Percentiles rank a stretch among this genome's conserved stretches.
These are phyloP conservation scores for Spirogloea muscicola DNA, from an alignment of 139 green algal genomes.

Conservation along the genomic window DNA sequence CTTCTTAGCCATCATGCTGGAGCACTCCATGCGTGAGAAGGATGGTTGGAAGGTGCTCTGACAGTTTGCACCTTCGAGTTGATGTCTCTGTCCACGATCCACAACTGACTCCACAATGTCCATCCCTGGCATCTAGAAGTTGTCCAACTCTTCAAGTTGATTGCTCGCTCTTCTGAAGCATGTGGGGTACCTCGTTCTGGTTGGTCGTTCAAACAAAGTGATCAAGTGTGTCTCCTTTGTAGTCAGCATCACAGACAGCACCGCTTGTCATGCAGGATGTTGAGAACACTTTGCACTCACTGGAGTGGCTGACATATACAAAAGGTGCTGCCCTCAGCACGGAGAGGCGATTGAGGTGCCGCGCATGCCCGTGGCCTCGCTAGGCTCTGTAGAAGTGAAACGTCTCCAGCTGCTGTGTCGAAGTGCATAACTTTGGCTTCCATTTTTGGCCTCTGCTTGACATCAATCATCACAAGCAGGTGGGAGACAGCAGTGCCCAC, in stretches of 20 bases:
- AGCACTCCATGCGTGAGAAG: constrained; percentile 19
- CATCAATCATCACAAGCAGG: constrained; percentile 8
- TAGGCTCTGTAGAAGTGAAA: not conserved
- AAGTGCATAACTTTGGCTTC: not conserved
- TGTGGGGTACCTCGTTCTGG: too few relatives aligned
- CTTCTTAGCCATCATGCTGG: constrained; percentile 25
- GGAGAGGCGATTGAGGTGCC: constrained; percentile 11
- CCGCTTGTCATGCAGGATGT: constrained; percentile 21
- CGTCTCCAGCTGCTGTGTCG: not conserved
- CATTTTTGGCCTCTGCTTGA: not conserved
- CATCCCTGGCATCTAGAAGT: too few relatives aligned
- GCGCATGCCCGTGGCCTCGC: not conserved
- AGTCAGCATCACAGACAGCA: too few relatives aligned
- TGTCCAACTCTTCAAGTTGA: too few relatives aligned
- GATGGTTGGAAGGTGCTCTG: constrained; percentile 45
- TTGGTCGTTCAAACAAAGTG: too few relatives aligned
- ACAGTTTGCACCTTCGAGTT: too few relatives aligned
- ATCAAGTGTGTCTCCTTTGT: too few relatives aligned
- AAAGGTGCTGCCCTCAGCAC: constrained; percentile 18
- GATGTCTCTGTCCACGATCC: too few relatives aligned
- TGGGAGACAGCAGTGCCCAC: constrained; percentile 14
- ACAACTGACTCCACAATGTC: too few relatives aligned
- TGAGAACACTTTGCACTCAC: constrained; percentile 23
- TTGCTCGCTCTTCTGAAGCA: too few relatives aligned
- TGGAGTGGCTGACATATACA: constrained; percentile 36